Conservation (phyloP, 1,139 yeast species). For the Suhomyces taliae region DNA sequence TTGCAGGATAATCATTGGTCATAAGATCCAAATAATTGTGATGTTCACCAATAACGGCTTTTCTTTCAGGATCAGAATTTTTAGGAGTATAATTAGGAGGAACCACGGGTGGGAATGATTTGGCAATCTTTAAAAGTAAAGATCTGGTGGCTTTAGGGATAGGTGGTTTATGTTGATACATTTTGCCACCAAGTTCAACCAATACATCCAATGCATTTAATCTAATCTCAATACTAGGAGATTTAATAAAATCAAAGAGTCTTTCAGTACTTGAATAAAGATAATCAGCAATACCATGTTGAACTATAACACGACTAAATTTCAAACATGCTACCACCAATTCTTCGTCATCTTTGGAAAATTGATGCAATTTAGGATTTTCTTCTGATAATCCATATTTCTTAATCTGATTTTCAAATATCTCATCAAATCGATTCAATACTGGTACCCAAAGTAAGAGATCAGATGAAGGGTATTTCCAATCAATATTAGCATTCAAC, state of each 20-base stretch:
- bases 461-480: slow-evolving; percentile 76
- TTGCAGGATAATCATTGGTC: slow-evolving; percentile 50
- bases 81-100: slow-evolving; percentile 39
- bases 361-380: slow-evolving; percentile 44
- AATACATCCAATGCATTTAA: slow-evolving; percentile 66
- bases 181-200: slow-evolving; percentile 53
- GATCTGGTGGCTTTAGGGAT: slow-evolving; percentile 45
- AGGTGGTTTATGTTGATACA: slow-evolving; percentile 26
- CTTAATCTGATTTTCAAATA: slow-evolving; percentile 53
- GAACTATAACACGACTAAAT: slow-evolving; percentile 64
- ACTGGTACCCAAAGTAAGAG: slow-evolving; percentile 76
- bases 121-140: slow-evolving; percentile 52
- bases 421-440: slow-evolving; percentile 70
- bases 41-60: slow-evolving; percentile 43
- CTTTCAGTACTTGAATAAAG: slow-evolving; percentile 69
- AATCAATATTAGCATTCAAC: slow-evolving; percentile 33
- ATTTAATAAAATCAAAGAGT: slow-evolving; percentile 58
- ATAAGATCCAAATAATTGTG: slow-evolving; percentile 56
- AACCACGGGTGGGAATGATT: slow-evolving; percentile 52
- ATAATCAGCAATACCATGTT: slow-evolving; percentile 66
- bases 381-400: slow-evolving; percentile 56
- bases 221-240: slow-evolving; percentile 60
- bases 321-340: slow-evolving; percentile 54
- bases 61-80: slow-evolving; percentile 17
- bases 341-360: slow-evolving; percentile 46